Conservation (phyloP, 148 eudicot genomes). For the Salicornia ramosissima region DNA sequence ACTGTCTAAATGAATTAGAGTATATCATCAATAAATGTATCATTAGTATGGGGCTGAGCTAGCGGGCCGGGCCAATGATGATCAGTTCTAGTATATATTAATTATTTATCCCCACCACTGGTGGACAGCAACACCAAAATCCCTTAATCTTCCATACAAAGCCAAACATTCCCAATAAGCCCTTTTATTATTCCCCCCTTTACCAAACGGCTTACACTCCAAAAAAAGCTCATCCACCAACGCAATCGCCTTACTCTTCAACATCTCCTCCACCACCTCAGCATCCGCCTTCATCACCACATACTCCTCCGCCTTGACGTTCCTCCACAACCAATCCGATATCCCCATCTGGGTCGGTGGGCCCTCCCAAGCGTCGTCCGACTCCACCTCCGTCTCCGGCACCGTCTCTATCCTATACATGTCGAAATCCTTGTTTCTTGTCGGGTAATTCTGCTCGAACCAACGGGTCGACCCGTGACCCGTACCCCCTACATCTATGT, state of each 20-base stretch:
- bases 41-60: too few relatives aligned
- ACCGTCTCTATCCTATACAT: conserved; percentile 49
- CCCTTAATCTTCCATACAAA: conserved; percentile 74
- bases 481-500: conserved; percentile 52
- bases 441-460: conserved; percentile 67
- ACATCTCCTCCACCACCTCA: conserved; percentile 68
- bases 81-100: too few relatives aligned
- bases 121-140: conserved; percentile 76
- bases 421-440: conserved; percentile 52
- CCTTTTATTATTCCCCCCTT: conserved; percentile 43
- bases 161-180: conserved; percentile 89
- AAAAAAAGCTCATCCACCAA: conserved; percentile 59
- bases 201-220: conserved; percentile 50
- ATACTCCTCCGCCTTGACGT: conserved; percentile 63
- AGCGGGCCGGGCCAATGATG: too few relatives aligned
- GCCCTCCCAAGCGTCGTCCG: conserved; percentile 35
- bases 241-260: conserved; percentile 41
- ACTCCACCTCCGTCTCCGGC: conserved; percentile 39
- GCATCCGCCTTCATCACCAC: conserved; percentile 70
- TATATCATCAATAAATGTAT: too few relatives aligned
- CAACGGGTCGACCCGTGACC: conserved; percentile 40
- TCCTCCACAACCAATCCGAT: conserved; percentile 54
- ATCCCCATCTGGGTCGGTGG: conserved; percentile 44
- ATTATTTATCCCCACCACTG: conserved; percentile 70
- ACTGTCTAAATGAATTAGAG: too few relatives aligned